These are phyloP conservation scores for Ensete ventricosum DNA, from an alignment of 176 grass and related monocot species.

Conservation along the genomic window DNA sequence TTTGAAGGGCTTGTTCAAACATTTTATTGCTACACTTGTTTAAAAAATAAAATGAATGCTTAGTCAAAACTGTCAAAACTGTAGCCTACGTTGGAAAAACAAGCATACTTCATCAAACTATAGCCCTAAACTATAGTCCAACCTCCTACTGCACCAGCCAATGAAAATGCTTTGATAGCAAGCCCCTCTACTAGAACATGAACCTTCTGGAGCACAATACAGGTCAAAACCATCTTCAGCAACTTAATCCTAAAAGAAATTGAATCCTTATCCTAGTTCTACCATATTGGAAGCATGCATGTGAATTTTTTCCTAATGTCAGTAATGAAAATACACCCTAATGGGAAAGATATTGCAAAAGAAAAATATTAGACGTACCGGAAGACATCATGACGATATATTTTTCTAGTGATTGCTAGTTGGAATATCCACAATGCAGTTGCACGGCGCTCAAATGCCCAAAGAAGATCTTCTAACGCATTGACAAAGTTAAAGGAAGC, in stretches of 20 bases:
- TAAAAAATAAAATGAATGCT: not conserved
- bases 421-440: constrained; percentile 89
- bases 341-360: constrained; percentile 6
- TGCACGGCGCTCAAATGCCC: constrained; percentile 80
- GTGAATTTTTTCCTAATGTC: not conserved
- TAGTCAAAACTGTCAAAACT: not conserved
- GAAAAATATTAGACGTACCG: constrained; percentile 39
- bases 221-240: not conserved
- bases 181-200: not conserved
- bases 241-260: no score
- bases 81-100: not conserved
- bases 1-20: not conserved
- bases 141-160: not conserved
- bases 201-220: not conserved
- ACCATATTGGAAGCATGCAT: not conserved
- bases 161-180: not conserved
- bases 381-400: constrained; percentile 66
- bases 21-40: not conserved
- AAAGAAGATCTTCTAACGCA: constrained; percentile 79
- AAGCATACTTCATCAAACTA: no score
- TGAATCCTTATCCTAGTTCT: not conserved
- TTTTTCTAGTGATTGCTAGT: constrained; percentile 61
- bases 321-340: not conserved
- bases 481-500: constrained; percentile 89
- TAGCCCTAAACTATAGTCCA: not conserved